A percentile compares a stretch with the other conserved stretches of the same genome.
Evolutionary conservation across 2,329 filamentous ascomycete genomes (phyloP).

Genomic region (Aspergillus pseudotamarii): DNA sequence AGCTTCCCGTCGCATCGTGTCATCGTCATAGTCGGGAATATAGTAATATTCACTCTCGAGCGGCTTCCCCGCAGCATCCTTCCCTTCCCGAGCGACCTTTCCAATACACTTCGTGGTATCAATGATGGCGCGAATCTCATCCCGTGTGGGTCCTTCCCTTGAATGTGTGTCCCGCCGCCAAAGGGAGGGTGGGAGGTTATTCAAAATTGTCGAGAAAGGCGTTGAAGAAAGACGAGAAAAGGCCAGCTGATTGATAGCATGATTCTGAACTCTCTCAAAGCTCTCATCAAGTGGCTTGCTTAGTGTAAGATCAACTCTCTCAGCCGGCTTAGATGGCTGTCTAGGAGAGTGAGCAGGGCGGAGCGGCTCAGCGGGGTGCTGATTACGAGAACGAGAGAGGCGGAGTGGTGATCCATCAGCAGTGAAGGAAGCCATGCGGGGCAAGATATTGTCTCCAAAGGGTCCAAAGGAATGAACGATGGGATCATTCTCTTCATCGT

Average conservation of each 20-base stretch:
- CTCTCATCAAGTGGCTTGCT: conserved; percentile 30
- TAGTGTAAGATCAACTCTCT: conserved; percentile 19
- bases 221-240: conserved; percentile 92
- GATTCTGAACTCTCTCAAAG: conserved; percentile 61
- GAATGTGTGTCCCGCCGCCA: conserved; percentile 54
- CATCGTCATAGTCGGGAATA: conserved; percentile 80
- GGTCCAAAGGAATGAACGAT: conserved; percentile 90
- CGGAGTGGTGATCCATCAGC: conserved; percentile 65
- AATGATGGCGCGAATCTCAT: conserved; percentile 70
- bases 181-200: conserved; percentile 72
- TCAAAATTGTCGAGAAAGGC: conserved; percentile 84
- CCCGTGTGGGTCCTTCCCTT: conserved; percentile 56
- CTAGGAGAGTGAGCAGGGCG: conserved; percentile 35
- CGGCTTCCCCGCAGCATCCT: conserved; percentile 90
- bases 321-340: conserved; percentile 28
- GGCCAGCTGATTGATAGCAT: conserved; percentile 92
- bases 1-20: conserved; percentile 75
- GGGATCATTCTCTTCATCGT: conserved; percentile 92
- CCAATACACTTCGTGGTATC: conserved; percentile 78
- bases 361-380: conserved; percentile 34
- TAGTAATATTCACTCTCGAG: conserved; percentile 98
- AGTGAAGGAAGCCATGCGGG: conserved; percentile 76
- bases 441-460: conserved; percentile 82
- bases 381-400: conserved; percentile 35
- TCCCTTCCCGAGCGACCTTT: conserved; percentile 85